A percentile compares a stretch with the other conserved stretches of the same genome.
phyloP scores from a whole-genome alignment of 257 asterid species.

The Solanum tarijense region DNA sequence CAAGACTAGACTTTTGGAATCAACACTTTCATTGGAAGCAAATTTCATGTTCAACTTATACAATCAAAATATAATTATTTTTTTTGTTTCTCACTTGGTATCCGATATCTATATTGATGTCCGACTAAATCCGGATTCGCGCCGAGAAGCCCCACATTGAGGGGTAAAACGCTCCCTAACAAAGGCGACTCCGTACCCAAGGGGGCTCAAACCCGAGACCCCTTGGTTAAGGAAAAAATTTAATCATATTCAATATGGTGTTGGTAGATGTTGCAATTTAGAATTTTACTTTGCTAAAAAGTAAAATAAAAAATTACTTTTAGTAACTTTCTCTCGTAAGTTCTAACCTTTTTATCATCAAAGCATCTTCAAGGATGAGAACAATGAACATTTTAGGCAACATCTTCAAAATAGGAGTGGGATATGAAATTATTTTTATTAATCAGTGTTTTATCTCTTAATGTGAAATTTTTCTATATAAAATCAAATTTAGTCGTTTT shows the following conservation, averaged over 20 bases:
- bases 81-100: too few species aligned
- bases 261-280: not conserved
- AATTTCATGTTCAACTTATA: not conserved
- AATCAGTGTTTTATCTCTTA: too few species aligned
- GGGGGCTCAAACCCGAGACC: too few species aligned
- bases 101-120: too few species aligned
- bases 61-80: not conserved
- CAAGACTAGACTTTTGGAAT: not conserved
- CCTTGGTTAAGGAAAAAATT: too few species aligned
- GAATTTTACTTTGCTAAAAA: not conserved
- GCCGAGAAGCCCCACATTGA: too few species aligned
- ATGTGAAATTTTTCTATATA: not conserved
- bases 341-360: not conserved
- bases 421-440: too few species aligned
- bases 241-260: not conserved
- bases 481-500: too few species aligned
- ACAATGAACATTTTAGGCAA: not conserved
- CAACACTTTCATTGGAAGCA: not conserved
- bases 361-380: not conserved
- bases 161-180: too few species aligned
- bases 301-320: not conserved
- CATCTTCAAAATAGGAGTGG: too few species aligned
- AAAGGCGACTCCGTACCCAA: too few species aligned
- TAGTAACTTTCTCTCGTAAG: not conserved
- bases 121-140: too few species aligned